These are phyloP conservation scores for Megacollybia marginata DNA, from an alignment of 768 basidiomycete genomes.

Conservation along the genomic window DNA sequence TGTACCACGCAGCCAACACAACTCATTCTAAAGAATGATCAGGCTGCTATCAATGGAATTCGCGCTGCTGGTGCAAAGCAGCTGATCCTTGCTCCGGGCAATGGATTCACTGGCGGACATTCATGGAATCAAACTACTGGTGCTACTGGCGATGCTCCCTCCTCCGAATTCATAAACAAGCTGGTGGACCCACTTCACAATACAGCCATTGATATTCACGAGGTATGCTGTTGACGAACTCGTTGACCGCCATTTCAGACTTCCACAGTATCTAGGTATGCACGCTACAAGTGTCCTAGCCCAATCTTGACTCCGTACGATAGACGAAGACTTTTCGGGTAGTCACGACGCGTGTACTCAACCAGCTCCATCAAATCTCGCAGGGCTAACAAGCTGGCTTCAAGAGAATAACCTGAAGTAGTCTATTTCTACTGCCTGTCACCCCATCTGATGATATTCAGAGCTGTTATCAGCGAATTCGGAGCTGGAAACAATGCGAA, in stretches of 20 bases:
- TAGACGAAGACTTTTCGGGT: conserved; percentile 36
- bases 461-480: conserved; percentile 38
- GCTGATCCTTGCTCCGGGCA: conserved; percentile 39
- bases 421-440: background rate
- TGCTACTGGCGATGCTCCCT: conserved; percentile 24
- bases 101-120: conserved; percentile 39
- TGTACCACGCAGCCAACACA: conserved; percentile 24
- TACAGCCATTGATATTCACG: conserved; percentile 39
- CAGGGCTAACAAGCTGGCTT: conserved; percentile 33
- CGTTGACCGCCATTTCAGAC: background rate
- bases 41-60: conserved; percentile 37
- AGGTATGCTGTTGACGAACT: conserved; percentile 11
- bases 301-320: background rate
- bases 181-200: conserved; percentile 33
- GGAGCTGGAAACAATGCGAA: conserved; percentile 36
- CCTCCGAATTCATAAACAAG: conserved; percentile 34
- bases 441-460: conserved; percentile 4
- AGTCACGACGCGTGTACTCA: conserved; percentile 33
- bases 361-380: conserved; percentile 36
- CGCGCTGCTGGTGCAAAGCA: conserved; percentile 30
- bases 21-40: conserved; percentile 33
- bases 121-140: conserved; percentile 33
- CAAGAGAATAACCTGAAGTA: conserved; percentile 35
- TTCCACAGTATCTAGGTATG: too few species aligned
- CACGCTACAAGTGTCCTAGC: too few species aligned